Evolutionary conservation across 768 basidiomycete genomes (phyloP).

Genomic region (Hericium rajendrae): DNA sequence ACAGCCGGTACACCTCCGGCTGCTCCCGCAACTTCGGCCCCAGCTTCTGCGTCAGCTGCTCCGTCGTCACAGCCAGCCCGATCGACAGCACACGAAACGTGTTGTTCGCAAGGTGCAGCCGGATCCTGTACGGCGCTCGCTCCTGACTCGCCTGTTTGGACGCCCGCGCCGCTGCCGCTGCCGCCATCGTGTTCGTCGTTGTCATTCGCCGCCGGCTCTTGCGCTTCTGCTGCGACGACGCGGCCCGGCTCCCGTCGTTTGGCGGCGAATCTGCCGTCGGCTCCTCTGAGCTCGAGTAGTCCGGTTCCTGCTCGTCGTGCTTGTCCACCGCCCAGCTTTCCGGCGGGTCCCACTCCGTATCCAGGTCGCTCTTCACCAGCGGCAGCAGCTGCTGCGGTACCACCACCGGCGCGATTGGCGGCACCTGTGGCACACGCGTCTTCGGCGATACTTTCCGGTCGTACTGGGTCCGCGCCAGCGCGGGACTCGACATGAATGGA

Average conservation of each 20-base stretch:
- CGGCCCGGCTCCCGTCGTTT: background rate
- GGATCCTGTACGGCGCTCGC: constrained; percentile 39
- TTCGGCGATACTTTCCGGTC: constrained; percentile 46
- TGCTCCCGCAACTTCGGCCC: constrained; percentile 45
- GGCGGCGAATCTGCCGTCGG: constrained; percentile 6
- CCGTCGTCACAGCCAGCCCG: constrained; percentile 54
- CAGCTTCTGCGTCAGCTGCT: constrained; percentile 51
- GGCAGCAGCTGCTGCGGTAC: constrained; percentile 3
- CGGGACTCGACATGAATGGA: constrained; percentile 23
- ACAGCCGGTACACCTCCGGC: constrained; percentile 55
- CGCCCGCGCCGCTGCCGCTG: background rate
- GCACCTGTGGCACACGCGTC: constrained; percentile 17
- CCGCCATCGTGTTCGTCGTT: background rate
- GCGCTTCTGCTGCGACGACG: constrained; percentile 2
- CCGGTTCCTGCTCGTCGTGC: constrained; percentile 29
- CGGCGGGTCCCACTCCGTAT: constrained; percentile 49
- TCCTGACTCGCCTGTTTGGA: background rate
- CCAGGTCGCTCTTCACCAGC: constrained; percentile 4
- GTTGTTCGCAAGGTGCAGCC: constrained; percentile 69
- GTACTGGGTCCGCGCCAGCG: constrained; percentile 5
- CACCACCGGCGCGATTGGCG: constrained; percentile 12
- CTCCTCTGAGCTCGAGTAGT: constrained; percentile 36
- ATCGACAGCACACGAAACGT: constrained; percentile 65
- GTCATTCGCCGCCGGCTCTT: constrained; percentile 12
- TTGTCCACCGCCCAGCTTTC: constrained; percentile 65